Percentiles rank a stretch among this genome's conserved stretches.
Conservation (phyloP, 192 early-diverging fungal genomes). For the Entomortierella chlamydospora region DNA sequence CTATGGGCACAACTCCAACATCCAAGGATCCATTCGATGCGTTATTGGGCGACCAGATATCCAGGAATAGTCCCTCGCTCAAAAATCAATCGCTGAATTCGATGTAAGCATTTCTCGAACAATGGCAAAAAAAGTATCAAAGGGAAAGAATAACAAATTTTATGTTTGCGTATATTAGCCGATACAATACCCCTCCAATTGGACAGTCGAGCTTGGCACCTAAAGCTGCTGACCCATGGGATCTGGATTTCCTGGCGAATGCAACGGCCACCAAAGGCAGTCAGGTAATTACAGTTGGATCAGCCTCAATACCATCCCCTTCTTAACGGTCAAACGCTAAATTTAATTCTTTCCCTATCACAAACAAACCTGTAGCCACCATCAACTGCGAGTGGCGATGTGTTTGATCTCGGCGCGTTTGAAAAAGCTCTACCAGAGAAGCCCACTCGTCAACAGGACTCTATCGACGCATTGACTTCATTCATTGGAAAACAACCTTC, state of each 20-base stretch:
- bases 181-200: conserved; percentile 42
- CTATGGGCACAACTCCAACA: neutral
- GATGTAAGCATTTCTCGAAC: conserved; percentile 18
- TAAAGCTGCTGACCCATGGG: conserved; percentile 37
- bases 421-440: conserved; percentile 38
- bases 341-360: too few relatives aligned
- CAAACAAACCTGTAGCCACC: conserved; percentile 5
- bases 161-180: too few relatives aligned
- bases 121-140: neutral
- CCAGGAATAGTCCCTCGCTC: conserved; percentile 18
- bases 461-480: conserved; percentile 33
- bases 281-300: conserved; percentile 17
- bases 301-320: neutral
- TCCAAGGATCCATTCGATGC: conserved; percentile 36
- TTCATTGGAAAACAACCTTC: conserved; percentile 48
- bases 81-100: conserved; percentile 49
- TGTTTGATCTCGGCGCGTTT: conserved; percentile 46
- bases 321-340: too few relatives aligned
- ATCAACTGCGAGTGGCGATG: conserved; percentile 16
- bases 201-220: conserved; percentile 14
- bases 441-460: conserved; percentile 24
- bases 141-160: neutral
- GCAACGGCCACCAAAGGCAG: conserved; percentile 17
- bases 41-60: conserved; percentile 39
- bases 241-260: conserved; percentile 50